Evolutionary conservation across 768 basidiomycete species (phyloP).

Genomic region (Lactarius vividus): DNA sequence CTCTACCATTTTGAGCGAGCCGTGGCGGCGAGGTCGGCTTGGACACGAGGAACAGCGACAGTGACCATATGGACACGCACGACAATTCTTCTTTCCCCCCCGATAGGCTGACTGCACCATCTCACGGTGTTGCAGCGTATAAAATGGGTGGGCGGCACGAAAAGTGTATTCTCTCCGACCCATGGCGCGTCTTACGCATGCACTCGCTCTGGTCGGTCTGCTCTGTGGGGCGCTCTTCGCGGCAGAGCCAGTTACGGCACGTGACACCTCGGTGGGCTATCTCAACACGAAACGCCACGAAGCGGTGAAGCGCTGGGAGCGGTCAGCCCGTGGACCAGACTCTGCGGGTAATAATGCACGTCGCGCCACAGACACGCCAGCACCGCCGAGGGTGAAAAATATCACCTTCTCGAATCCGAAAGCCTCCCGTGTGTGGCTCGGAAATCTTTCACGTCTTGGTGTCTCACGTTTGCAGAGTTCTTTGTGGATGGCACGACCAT

Average conservation of each 20-base stretch:
- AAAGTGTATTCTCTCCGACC: neutral
- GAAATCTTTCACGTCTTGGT: neutral
- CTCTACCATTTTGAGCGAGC: too few relatives aligned
- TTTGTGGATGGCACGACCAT: slow-evolving; percentile 65
- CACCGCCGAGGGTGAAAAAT: slow-evolving; percentile 42
- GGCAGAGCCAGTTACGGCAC: neutral
- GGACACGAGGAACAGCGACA: too few relatives aligned
- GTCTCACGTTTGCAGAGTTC: slow-evolving; percentile 46
- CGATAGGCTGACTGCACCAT: neutral
- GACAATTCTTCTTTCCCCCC: neutral
- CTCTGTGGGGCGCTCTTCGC: slow-evolving; percentile 3
- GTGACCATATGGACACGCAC: neutral
- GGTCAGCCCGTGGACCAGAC: slow-evolving; percentile 5
- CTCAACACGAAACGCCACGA: slow-evolving; percentile 16
- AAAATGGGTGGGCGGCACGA: neutral
- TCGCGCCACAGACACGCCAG: slow-evolving; percentile 9
- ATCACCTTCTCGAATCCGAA: slow-evolving; percentile 70
- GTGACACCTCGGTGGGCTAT: neutral
- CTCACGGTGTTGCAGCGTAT: neutral
- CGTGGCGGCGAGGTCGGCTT: too few relatives aligned
- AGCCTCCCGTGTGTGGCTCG: slow-evolving; percentile 49
- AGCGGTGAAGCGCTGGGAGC: slow-evolving; percentile 13
- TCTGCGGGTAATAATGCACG: neutral
- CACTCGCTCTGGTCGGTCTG: slow-evolving; percentile 2
- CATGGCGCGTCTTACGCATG: slow-evolving; percentile 1